Evolutionary conservation across 2,329 filamentous ascomycete genomes (phyloP).

Genomic region (Torrubiella hemipterigena): DNA sequence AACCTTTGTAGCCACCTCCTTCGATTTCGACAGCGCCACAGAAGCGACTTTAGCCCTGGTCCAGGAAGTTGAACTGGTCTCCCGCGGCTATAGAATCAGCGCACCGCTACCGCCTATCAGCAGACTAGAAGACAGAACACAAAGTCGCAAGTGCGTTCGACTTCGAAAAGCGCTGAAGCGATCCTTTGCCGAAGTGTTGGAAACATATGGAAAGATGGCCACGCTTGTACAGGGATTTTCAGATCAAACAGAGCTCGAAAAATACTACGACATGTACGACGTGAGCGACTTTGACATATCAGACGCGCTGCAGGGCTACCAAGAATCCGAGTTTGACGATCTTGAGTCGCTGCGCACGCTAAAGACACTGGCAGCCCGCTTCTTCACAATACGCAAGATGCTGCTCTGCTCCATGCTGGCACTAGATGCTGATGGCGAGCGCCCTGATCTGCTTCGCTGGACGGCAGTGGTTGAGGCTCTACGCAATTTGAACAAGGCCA

Average conservation of each 20-base stretch:
- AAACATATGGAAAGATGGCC: conserved; percentile 60
- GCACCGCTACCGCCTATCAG: conserved; percentile 85
- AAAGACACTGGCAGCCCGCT: conserved; percentile 69
- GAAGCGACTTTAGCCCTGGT: conserved; percentile 70
- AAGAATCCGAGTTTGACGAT: conserved; percentile 62
- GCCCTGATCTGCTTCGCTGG: conserved; percentile 68
- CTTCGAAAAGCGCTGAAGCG: conserved; percentile 65
- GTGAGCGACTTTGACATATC: conserved; percentile 61
- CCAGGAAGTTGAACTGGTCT: conserved; percentile 92
- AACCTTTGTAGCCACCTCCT: conserved; percentile 58
- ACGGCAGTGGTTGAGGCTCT: conserved; percentile 66
- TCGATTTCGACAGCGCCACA: conserved; percentile 68
- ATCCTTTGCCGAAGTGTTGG: conserved; percentile 58
- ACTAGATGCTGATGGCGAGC: conserved; percentile 69
- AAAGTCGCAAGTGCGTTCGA: conserved; percentile 66
- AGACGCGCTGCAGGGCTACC: conserved; percentile 54
- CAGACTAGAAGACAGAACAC: conserved; percentile 72
- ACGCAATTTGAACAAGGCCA: conserved; percentile 48
- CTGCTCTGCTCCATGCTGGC: conserved; percentile 83
- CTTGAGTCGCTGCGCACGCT: conserved; percentile 65
- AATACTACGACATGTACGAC: conserved; percentile 85
- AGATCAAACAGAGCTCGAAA: conserved; percentile 72
- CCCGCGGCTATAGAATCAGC: conserved; percentile 79
- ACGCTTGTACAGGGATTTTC: conserved; percentile 59
- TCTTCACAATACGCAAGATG: conserved; percentile 71